Conservation (phyloP, 106 monocot genomes). For the Narthecium ossifragum region DNA sequence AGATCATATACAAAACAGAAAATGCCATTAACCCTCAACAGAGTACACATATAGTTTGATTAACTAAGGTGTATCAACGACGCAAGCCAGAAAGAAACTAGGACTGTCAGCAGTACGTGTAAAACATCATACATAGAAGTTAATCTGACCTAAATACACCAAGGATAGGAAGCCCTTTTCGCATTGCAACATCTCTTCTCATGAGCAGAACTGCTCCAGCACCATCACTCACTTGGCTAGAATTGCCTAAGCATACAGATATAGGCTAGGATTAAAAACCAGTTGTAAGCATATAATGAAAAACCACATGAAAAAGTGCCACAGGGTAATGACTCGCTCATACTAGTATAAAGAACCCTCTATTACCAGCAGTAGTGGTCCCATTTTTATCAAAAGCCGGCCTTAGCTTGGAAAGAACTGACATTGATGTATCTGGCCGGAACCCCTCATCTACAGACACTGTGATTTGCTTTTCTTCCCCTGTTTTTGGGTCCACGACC, state of each 20-base stretch:
- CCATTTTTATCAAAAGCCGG: conserved; percentile 81
- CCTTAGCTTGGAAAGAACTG: conserved; percentile 65
- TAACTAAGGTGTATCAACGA: no score
- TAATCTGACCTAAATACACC: conserved; percentile 76
- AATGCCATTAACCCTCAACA: no score
- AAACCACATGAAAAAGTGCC: not conserved
- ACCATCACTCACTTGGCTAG: conserved; percentile 88
- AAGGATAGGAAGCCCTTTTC: conserved; percentile 77
- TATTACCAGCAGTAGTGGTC: conserved; percentile 74
- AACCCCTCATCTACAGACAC: conserved; percentile 74
- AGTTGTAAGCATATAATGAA: not conserved
- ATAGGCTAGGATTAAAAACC: conserved; percentile 10
- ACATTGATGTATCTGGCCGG: conserved; percentile 52
- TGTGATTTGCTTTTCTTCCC: conserved; percentile 46
- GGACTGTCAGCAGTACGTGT: no score
- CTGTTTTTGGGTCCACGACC: conserved; percentile 78
- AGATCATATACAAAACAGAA: no score
- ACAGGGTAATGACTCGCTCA: no score
- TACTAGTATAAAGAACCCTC: conserved; percentile 5
- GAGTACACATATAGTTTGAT: no score
- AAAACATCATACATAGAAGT: no score
- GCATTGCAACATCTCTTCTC: conserved; percentile 61
- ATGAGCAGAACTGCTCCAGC: conserved; percentile 91
- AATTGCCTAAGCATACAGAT: conserved; percentile 45
- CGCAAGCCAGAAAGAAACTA: no score